Evolutionary conservation across 2,329 filamentous ascomycete genomes (phyloP), one percentile per base, ranked within the genome.

Genomic region (Eurotiales sp.): DNA sequence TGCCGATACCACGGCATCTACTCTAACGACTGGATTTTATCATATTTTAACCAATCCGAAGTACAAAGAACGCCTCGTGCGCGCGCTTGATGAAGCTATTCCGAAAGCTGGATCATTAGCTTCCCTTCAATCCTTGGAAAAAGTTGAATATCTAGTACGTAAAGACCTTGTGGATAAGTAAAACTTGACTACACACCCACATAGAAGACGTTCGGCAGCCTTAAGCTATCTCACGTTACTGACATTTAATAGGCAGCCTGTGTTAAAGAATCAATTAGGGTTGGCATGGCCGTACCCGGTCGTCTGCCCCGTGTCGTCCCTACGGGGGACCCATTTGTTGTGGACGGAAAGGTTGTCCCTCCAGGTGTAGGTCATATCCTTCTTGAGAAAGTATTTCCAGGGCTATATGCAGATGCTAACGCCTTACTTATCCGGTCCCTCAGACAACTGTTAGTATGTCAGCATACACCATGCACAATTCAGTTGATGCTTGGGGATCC

Each of bases 1-100:
- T 17, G 72, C 77, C 10, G 78, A 81, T 57, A 80, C 78, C 1
- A 81, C 77, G 1, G 73, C 61, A 19, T 53, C 57, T 3, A 51
- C 60, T 2, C 54, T 66, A 6, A 56, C 69, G 5, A 71, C 64
- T 8, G 63, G 70, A 3, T 69, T 77, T 23, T 68, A 67, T 27
- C 67, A 68, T 52, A 60, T 72, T 19, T 6, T n/a, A 6, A 7
- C 34, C 14, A 37, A 37, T 4, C 17, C 34, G n/a, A 37, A 37
- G 51, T 3, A 36, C 50, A 25, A 14, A 15, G 4, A 41, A 36
- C 8, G 34, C 14, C 34, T 37, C 6, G 17, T 19, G 14, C 14
- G 17, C 5, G 34, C 12, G 34, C 34, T 37, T n/a, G 17, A 19
- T n/a, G 17, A 37, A 14, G 34, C 34, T 37, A 40, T 23, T 46